Conservation (phyloP, 441 rosid species). For the Adansonia rubrostipa region DNA sequence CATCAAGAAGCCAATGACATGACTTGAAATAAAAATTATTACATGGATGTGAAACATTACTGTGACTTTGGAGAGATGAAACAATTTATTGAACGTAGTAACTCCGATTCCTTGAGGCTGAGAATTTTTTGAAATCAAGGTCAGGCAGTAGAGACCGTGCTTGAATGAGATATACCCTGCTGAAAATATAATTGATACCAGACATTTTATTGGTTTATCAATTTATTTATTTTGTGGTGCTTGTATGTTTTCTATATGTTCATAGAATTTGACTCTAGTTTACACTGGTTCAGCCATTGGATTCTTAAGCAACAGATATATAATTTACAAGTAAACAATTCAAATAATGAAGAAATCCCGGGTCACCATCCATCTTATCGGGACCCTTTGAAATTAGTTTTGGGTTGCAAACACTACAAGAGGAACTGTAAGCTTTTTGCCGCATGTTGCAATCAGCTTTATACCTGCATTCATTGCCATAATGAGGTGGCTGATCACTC, state of each 20-base stretch:
- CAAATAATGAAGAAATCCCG: constrained; percentile 43
- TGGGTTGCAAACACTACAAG: constrained; percentile 83
- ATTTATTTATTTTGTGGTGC: background rate
- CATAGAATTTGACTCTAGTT: constrained; percentile 32
- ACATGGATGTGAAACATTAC: background rate
- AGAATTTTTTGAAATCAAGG: background rate
- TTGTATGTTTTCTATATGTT: constrained; percentile 17
- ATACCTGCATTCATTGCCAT: constrained; percentile 79
- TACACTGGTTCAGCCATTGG: constrained; percentile 70
- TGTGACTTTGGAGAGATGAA: background rate
- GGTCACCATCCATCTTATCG: constrained; percentile 63
- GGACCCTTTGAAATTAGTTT: constrained; percentile 42
- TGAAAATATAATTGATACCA: constrained; percentile 2
- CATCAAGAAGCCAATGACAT: background rate
- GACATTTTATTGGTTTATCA: background rate
- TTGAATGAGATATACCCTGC: background rate
- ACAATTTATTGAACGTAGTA: background rate
- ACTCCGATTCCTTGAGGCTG: background rate
- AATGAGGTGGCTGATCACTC: constrained; percentile 75
- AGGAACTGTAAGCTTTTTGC: constrained; percentile 74
- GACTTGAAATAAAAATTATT: background rate
- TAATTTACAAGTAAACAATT: constrained; percentile 34
- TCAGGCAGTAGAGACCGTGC: background rate
- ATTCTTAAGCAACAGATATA: constrained; percentile 51
- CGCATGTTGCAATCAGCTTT: constrained; percentile 70